Conservation (phyloP, 176 grass and related monocot genomes). For the Alloteropsis semialata region DNA sequence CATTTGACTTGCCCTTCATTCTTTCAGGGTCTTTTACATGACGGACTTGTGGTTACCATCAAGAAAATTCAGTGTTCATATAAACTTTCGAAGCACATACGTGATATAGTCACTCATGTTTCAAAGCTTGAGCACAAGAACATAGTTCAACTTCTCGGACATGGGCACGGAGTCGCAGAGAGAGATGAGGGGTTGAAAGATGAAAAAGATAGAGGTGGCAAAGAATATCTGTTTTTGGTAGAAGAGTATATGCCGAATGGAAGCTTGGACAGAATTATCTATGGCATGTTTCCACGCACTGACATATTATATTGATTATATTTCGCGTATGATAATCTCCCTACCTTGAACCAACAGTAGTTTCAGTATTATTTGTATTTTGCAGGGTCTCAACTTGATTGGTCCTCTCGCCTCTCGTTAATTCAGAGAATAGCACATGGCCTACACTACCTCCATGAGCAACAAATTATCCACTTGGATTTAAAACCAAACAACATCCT, state of each 20-base stretch:
- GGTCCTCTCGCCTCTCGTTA: not conserved
- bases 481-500: conserved; percentile 20
- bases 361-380: not conserved
- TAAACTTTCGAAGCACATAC: not conserved
- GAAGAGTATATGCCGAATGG: not conserved
- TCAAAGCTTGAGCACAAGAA: not conserved
- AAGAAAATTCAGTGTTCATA: not conserved
- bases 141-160: not conserved
- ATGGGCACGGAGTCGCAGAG: not conserved
- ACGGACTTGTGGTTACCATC: not conserved
- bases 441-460: not conserved
- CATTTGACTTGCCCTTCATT: too few species aligned
- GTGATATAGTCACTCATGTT: not conserved
- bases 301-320: too few species aligned
- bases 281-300: not conserved
- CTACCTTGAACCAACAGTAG: too few species aligned
- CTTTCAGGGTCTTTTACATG: not conserved
- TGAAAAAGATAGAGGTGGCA: too few species aligned
- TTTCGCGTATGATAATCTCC: too few species aligned
- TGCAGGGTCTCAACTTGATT: not conserved
- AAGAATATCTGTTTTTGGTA: not conserved
- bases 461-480: not conserved
- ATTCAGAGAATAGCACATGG: not conserved
- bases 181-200: not conserved
- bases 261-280: not conserved